A percentile compares a stretch with the other conserved stretches of the same genome.
These are phyloP conservation scores for Noccaea caerulescens DNA, from an alignment of 345 rosid genomes.

Conservation along the genomic window DNA sequence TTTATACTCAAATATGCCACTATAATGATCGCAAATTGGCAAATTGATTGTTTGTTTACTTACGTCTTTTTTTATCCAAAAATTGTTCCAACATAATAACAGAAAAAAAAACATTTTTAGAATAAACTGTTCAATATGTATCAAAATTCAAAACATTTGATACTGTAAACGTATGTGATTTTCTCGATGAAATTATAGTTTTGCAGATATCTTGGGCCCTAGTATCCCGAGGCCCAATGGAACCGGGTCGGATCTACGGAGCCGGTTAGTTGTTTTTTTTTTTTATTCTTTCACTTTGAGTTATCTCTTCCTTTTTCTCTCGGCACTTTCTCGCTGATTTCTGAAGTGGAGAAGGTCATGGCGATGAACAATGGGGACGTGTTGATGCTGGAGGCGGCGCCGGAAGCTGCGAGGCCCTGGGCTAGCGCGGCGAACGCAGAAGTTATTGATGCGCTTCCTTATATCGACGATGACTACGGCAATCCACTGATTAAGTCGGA, in stretches of 20 bases:
- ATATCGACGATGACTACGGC: constrained; percentile 92
- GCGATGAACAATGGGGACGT: constrained; percentile 56
- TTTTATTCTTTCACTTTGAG: not conserved
- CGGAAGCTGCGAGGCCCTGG: constrained; percentile 70
- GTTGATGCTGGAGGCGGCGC: constrained; percentile 82
- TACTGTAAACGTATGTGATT: not conserved
- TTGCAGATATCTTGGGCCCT: not conserved
- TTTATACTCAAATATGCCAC: constrained; percentile 72
- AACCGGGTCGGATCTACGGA: constrained; percentile 22
- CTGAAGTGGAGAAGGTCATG: constrained; percentile 29
- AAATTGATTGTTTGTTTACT: constrained; percentile 24
- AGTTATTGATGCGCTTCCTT: constrained; percentile 87
- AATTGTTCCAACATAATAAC: constrained; percentile 1
- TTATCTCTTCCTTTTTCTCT: not conserved
- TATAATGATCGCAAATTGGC: constrained; percentile 1
- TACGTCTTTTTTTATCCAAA: not conserved
- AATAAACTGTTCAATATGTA: constrained; percentile 28
- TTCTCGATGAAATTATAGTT: not conserved
- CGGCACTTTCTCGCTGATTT: constrained; percentile 19
- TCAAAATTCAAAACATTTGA: not conserved
- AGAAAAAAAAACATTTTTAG: not conserved
- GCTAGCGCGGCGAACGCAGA: constrained; percentile 63
- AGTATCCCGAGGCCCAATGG: constrained; percentile 12
- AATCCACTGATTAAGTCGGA: constrained; percentile 73
- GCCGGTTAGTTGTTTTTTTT: not conserved